Evolutionary conservation across 2,329 filamentous ascomycete genomes (phyloP).

Genomic region (Colletotrichum liaoningense): DNA sequence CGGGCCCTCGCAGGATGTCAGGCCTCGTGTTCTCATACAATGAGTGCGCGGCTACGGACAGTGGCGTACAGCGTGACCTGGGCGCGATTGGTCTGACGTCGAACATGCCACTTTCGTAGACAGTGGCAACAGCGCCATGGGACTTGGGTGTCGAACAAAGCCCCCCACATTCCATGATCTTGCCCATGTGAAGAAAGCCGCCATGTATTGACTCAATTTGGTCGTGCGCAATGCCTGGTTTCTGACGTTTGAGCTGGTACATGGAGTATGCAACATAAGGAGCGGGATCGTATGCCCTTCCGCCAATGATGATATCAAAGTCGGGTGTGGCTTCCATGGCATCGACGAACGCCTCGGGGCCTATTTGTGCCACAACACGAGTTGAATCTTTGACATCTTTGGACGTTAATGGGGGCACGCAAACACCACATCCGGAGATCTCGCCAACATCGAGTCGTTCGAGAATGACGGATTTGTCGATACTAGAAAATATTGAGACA

Average conservation of each 20-base stretch:
- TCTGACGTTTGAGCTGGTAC: slow-evolving; percentile 31
- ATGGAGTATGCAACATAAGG: slow-evolving; percentile 51
- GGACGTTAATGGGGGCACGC: slow-evolving; percentile 52
- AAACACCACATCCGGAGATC: slow-evolving; percentile 51
- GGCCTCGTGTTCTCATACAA: slow-evolving; percentile 67
- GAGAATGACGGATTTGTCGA: slow-evolving; percentile 47
- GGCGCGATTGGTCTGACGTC: slow-evolving; percentile 57
- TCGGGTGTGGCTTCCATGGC: slow-evolving; percentile 54
- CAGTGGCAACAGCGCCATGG: slow-evolving; percentile 51
- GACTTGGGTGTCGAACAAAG: slow-evolving; percentile 60
- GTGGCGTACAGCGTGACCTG: slow-evolving; percentile 54
- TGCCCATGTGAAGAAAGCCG: slow-evolving; percentile 62
- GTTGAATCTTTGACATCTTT: slow-evolving; percentile 50
- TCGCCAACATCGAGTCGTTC: slow-evolving; percentile 43
- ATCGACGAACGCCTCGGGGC: slow-evolving; percentile 55
- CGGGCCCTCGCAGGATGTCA: slow-evolving; percentile 61
- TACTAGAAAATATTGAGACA: slow-evolving; percentile 51
- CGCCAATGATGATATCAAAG: slow-evolving; percentile 60
- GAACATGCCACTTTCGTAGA: slow-evolving; percentile 56
- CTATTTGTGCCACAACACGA: slow-evolving; percentile 58
- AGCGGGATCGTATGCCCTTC: slow-evolving; percentile 54
- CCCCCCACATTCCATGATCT: slow-evolving; percentile 66
- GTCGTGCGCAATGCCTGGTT: background rate
- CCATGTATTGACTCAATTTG: slow-evolving; percentile 43
- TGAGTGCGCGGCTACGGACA: slow-evolving; percentile 63